A percentile compares a stretch with the other conserved stretches of the same genome.
Evolutionary conservation across 768 basidiomycete species (phyloP).

Genomic region (Mycena vitilis): DNA sequence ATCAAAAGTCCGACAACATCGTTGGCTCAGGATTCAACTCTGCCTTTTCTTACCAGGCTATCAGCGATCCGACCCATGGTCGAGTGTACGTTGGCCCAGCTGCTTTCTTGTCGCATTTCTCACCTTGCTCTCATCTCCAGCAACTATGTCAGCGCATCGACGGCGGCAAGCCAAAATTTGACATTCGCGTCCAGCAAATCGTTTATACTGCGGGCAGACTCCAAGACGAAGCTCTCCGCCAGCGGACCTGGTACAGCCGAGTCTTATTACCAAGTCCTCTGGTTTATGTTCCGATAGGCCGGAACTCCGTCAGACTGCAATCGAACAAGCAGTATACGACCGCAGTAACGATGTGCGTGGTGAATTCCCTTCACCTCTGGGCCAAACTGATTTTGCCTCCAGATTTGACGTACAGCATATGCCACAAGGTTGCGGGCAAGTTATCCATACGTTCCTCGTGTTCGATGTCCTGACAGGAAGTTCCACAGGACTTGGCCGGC

Average conservation of each 20-base stretch:
- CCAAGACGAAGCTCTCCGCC: conserved; percentile 56
- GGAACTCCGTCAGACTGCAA: conserved; percentile 68
- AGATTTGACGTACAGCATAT: conserved; percentile 67
- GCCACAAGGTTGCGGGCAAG: conserved; percentile 69
- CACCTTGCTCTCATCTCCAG: conserved; percentile 38
- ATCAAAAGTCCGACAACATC: conserved; percentile 58
- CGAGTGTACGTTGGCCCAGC: conserved; percentile 58
- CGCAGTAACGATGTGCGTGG: conserved; percentile 63
- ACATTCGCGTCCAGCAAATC: conserved; percentile 64
- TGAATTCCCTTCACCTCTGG: conserved; percentile 3
- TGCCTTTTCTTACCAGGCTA: conserved; percentile 61
- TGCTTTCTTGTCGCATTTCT: neutral
- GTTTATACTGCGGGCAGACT: conserved; percentile 69
- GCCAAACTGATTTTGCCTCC: conserved; percentile 2
- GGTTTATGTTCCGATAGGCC: conserved; percentile 22
- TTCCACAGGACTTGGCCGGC: conserved; percentile 62
- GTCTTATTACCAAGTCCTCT: conserved; percentile 5
- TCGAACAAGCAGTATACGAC: conserved; percentile 65
- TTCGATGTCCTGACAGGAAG: conserved; percentile 12
- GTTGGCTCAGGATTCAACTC: conserved; percentile 60
- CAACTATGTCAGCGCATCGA: conserved; percentile 58
- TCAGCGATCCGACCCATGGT: conserved; percentile 73
- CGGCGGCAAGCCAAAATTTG: conserved; percentile 65
- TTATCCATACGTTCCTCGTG: neutral
- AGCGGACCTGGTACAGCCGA: conserved; percentile 56